phyloP scores from a whole-genome alignment of 441 rosid species.

The Biscutella laevigata region DNA sequence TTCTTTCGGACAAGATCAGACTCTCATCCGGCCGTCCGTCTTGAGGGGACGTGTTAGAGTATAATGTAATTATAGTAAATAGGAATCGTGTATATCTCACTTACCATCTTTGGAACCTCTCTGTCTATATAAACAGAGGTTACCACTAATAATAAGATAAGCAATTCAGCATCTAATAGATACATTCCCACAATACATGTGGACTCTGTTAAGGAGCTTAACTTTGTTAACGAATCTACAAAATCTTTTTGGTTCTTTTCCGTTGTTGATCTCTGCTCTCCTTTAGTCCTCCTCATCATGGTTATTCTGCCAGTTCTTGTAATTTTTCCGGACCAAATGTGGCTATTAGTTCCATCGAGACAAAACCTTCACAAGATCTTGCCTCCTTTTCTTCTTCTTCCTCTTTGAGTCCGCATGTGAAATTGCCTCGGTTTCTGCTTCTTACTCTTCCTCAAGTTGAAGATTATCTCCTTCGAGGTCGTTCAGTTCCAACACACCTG shows the following conservation, averaged over 20 bases:
- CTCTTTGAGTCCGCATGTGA: slow-evolving; percentile 39
- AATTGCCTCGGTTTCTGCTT: slow-evolving; percentile 61
- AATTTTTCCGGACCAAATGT: slow-evolving; percentile 46
- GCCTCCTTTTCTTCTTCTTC: slow-evolving; percentile 44
- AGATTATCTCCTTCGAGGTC: slow-evolving; percentile 68
- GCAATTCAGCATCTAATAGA: no score
- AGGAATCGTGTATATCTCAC: no score
- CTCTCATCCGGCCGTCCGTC: background rate
- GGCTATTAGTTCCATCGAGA: slow-evolving; percentile 73
- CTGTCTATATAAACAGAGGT: no score
- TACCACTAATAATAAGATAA: no score
- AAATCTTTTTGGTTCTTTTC: background rate
- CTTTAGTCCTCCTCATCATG: background rate
- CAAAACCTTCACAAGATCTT: slow-evolving; percentile 42
- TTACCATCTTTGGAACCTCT: no score
- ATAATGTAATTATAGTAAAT: no score
- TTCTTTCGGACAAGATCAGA: background rate
- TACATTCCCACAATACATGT: slow-evolving; percentile 1
- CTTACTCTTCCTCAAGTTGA: slow-evolving; percentile 64
- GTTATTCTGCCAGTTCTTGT: slow-evolving; percentile 47
- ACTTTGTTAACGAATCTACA: background rate
- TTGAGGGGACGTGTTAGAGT: background rate
- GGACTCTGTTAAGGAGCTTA: no score
- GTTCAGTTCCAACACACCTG: slow-evolving; percentile 61
- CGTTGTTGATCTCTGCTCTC: background rate